Base-by-base conservation (phyloP, 495 filamentous ascomycete genomes). In the Penicillium roqueforti region DNA sequence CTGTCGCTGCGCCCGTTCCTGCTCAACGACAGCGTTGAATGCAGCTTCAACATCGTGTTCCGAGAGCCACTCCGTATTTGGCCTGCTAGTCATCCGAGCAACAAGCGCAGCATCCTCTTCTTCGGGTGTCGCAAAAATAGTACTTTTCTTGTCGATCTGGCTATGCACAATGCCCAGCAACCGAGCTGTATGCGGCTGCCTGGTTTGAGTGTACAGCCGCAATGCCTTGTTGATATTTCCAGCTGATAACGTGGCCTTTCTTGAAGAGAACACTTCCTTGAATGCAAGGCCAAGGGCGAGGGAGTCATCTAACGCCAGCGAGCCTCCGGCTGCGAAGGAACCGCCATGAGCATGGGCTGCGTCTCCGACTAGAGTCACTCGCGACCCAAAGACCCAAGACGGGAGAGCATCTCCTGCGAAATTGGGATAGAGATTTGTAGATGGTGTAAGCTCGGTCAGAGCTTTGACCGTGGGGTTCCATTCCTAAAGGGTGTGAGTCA, bases 321-420 rank as follows among this genome's bases (percentile, higher is more conserved):
- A 76, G 16, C 76, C 77, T 13, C 75, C 77, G 0, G 77, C 77
- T 13, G 77, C 76, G 50, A 74, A 75, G 5, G 76, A 71, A 22
- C 76, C 77, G 11, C 76, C 77, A 51, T 80, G 76, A 11, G 77
- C 68, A 58, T 80, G 76, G 0, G 76, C 76, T 13, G 76, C 76
- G 47, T 79, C 76, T 7, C 77, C 76, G 10, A 74, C 66, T 0
- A 79, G 60, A 4, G 74, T 76, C 1, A 68, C 71, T 8, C 69
- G 67, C 5, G 64, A 53, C 9, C 63, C 64, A 26, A 76, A 65
- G 3, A 76, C 62, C 77, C 76, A 79, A 1, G 61, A 75, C 26
- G 67, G 55, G 1, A 78, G 61, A 1, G 68, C 46, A 9, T 68
- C 65, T 18, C 71, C 74, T 4, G 70, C 67, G 26, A 67, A 68